A percentile compares a stretch with the other conserved stretches of the same genome.
Evolutionary conservation across 345 rosid species (phyloP).

Genomic region (Murraya koenigii): DNA sequence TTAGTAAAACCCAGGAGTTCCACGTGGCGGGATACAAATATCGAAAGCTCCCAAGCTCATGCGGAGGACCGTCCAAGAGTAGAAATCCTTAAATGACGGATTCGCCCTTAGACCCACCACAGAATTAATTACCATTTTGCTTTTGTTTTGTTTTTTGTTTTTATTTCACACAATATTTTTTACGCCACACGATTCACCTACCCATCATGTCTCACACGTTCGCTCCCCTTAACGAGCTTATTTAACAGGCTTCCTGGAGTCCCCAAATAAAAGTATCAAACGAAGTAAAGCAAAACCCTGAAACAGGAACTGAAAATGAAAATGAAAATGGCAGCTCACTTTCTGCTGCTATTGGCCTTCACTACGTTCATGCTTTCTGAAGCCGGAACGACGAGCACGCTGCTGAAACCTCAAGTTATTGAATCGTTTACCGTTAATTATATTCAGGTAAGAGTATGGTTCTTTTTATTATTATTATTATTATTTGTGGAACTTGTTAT

Average conservation of each 20-base stretch:
- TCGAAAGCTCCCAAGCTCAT: not conserved
- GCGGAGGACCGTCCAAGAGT: not conserved
- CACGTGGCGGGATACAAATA: not conserved
- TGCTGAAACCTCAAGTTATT: slow-evolving; percentile 38
- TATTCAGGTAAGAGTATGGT: slow-evolving; percentile 44
- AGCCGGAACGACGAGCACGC: slow-evolving; percentile 23
- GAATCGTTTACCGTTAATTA: slow-evolving; percentile 52
- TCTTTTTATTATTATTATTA: not conserved
- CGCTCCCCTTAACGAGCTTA: not conserved
- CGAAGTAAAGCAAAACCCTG: too few species aligned
- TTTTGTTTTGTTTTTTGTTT: too few species aligned
- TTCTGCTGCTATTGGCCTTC: slow-evolving; percentile 25
- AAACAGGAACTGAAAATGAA: not conserved
- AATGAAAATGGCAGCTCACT: slow-evolving; percentile 20
- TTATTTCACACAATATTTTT: too few species aligned
- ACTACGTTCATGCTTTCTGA: slow-evolving; percentile 5
- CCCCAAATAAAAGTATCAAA: too few species aligned
- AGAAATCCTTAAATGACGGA: not conserved
- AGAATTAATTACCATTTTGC: not conserved
- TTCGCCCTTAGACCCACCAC: not conserved
- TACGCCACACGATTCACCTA: not conserved
- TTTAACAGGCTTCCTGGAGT: not conserved
- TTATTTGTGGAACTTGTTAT: too few species aligned
- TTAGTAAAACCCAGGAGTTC: not conserved
- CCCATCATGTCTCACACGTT: not conserved